phyloP scores from a whole-genome alignment of 371 early-diverging fungal species.

The Amoeboaphelidium protococcarum region DNA sequence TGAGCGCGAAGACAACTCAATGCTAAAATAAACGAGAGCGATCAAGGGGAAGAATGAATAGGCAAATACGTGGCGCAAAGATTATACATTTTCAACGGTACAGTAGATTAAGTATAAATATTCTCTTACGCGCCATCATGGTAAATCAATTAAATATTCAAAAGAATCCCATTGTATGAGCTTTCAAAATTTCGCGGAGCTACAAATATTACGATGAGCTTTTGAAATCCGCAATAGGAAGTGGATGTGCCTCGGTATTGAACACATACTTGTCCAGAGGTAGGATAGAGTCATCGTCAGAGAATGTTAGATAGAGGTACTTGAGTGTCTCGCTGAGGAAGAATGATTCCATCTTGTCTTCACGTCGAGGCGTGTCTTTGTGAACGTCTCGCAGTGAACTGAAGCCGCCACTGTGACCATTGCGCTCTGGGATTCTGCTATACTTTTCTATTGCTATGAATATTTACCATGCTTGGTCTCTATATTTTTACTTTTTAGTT shows the following conservation, averaged over 20 bases:
- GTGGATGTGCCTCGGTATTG: conserved; percentile 72
- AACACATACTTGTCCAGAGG: conserved; percentile 54
- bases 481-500: conserved; percentile 43
- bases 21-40: no score
- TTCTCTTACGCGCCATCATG: no score
- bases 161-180: no score
- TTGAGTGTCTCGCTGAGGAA: conserved; percentile 82
- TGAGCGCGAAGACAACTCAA: no score
- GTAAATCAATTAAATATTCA: no score
- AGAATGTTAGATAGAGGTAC: conserved; percentile 68
- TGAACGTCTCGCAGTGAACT: conserved; percentile 44
- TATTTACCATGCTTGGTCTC: conserved; percentile 73
- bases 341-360: conserved; percentile 57
- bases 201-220: no score
- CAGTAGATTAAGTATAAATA: no score
- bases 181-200: no score
- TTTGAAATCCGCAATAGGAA: conserved; percentile 18
- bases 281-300: conserved; percentile 27
- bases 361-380: conserved; percentile 16
- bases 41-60: no score
- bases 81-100: no score
- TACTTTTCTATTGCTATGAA: conserved; percentile 53
- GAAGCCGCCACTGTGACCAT: conserved; percentile 51
- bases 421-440: conserved; percentile 25
- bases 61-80: no score